Percentiles rank a stretch among this genome's conserved stretches.
These are phyloP conservation scores for fission yeast (Schizosaccharomyces pombe) DNA, from an alignment of 805 yeast species.

Conservation along the genomic window DNA sequence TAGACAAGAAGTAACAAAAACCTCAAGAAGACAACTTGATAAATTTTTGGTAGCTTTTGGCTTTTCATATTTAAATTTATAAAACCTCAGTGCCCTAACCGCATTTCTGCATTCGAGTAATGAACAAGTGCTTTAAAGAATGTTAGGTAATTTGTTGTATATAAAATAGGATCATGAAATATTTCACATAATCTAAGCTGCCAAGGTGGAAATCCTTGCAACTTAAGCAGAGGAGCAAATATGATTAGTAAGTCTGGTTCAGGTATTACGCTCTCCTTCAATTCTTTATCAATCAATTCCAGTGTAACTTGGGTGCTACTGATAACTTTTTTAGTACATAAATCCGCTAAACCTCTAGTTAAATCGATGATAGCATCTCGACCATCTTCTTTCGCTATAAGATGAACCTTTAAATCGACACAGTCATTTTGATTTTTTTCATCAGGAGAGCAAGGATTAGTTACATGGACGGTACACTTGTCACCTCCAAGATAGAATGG, in stretches of 20 bases:
- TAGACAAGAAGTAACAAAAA: no score
- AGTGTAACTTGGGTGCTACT: constrained; percentile 44
- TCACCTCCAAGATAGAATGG: constrained; percentile 51
- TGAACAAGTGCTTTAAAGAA: constrained; percentile 25
- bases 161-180: constrained; percentile 75
- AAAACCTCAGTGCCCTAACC: not conserved
- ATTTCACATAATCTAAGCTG: constrained; percentile 76
- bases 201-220: constrained; percentile 97
- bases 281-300: constrained; percentile 34
- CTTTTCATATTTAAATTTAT: no score
- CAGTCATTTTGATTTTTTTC: constrained; percentile 19
- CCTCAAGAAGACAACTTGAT: no score
- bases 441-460: constrained; percentile 31
- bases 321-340: constrained; percentile 39
- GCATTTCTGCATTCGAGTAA: constrained; percentile 3
- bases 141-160: constrained; percentile 56
- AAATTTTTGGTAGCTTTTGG: no score
- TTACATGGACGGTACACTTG: constrained; percentile 37
- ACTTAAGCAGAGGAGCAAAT: constrained; percentile 67
- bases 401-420: constrained; percentile 35
- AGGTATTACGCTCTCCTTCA: constrained; percentile 48
- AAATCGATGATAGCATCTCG: constrained; percentile 72
- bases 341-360: constrained; percentile 62
- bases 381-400: constrained; percentile 63
- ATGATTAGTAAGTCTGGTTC: constrained; percentile 78